A percentile compares a stretch with the other conserved stretches of the same genome.
phyloP scores from a whole-genome alignment of 2,329 filamentous ascomycete genomes.

The Fusarium haematococcum region DNA sequence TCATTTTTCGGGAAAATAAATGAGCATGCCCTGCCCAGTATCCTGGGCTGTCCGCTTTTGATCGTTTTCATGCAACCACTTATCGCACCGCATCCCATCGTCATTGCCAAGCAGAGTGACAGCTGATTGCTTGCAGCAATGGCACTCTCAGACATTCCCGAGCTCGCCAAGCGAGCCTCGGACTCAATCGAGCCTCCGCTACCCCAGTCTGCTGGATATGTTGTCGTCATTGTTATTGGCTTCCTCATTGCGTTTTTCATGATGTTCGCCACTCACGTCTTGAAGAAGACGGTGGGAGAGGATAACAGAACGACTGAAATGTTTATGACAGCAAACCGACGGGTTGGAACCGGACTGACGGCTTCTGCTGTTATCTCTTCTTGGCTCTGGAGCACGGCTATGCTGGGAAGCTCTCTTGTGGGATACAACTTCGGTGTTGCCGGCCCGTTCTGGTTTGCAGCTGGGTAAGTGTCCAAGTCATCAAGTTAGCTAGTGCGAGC shows the following conservation, averaged over 20 bases:
- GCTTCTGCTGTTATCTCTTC: conserved; percentile 66
- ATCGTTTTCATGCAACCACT: not conserved
- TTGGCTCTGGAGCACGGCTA: conserved; percentile 66
- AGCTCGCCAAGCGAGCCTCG: not conserved
- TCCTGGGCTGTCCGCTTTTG: not conserved
- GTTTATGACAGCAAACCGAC: conserved; percentile 67
- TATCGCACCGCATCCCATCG: too few relatives aligned
- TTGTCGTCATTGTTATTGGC: conserved; percentile 50
- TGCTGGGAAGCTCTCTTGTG: conserved; percentile 62
- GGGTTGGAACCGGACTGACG: conserved; percentile 62
- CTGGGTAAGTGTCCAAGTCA: conserved; percentile 49
- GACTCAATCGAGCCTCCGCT: conserved; percentile 41
- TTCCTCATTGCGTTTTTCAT: conserved; percentile 55
- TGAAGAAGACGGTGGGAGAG: conserved; percentile 63
- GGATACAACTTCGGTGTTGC: conserved; percentile 67
- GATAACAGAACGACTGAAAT: conserved; percentile 66
- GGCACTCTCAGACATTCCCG: not conserved
- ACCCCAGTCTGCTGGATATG: conserved; percentile 47
- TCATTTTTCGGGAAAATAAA: not conserved
- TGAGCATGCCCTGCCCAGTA: not conserved
- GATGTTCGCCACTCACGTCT: conserved; percentile 58
- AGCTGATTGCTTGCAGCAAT: not conserved
- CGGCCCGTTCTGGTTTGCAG: conserved; percentile 69
- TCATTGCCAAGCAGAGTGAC: not conserved
- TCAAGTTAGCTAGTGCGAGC: accelerated